These are phyloP conservation scores for Botrytis medusae DNA, from an alignment of 2,329 filamentous ascomycete species.

Conservation along the genomic window DNA sequence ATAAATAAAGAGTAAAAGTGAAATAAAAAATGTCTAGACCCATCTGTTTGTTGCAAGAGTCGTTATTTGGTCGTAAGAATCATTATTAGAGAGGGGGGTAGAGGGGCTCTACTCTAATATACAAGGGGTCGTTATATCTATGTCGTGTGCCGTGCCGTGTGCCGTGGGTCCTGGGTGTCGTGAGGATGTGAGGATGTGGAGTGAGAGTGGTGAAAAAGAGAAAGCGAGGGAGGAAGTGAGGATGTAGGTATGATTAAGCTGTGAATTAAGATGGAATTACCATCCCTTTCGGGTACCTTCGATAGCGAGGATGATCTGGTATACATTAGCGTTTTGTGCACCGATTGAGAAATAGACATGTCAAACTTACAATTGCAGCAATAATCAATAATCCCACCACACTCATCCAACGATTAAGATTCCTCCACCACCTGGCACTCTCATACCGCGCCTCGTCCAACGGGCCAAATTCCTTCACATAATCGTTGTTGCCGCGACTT, in stretches of 20 bases:
- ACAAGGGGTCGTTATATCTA: neutral
- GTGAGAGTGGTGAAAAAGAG: neutral
- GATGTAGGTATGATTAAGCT: neutral
- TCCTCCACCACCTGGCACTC: conserved; percentile 65
- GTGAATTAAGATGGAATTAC: conserved; percentile 12
- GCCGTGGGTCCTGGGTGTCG: neutral
- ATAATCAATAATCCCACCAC: conserved; percentile 56
- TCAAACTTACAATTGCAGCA: conserved; percentile 51
- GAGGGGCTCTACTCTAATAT: conserved; percentile 6
- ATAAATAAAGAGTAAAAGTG: neutral
- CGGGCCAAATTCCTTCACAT: conserved; percentile 34
- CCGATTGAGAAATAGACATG: neutral
- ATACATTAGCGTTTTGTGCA: conserved; percentile 8
- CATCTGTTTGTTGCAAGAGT: neutral
- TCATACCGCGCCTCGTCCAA: conserved; percentile 43
- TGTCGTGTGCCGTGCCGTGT: neutral
- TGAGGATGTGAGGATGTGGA: neutral
- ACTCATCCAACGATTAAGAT: conserved; percentile 61
- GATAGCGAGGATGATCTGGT: conserved; percentile 36
- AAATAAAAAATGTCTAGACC: conserved; percentile 2
- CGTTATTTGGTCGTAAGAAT: conserved; percentile 11
- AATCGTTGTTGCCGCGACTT: conserved; percentile 29
- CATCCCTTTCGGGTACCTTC: conserved; percentile 32
- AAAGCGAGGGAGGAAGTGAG: neutral
- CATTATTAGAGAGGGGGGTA: neutral